A percentile compares a stretch with the other conserved stretches of the same genome.
Evolutionary conservation across 345 rosid species (phyloP).

Genomic region (Salix caprea): DNA sequence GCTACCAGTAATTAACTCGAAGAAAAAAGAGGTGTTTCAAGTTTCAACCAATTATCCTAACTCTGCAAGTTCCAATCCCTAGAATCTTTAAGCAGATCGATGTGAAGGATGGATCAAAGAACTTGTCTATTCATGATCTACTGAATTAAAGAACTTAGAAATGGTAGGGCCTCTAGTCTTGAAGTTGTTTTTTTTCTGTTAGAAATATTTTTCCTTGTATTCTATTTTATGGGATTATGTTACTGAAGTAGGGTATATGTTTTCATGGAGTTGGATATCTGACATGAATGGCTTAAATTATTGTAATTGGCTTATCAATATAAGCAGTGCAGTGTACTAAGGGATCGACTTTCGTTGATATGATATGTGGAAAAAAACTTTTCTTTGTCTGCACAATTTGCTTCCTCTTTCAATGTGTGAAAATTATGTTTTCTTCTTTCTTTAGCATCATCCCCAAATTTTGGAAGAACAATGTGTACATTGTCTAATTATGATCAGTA

Average conservation of each 20-base stretch:
- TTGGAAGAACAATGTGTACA: background rate
- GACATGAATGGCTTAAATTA: conserved; percentile 13
- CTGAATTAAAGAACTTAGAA: conserved; percentile 8
- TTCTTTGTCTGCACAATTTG: background rate
- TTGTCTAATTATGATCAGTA: background rate
- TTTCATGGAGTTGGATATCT: conserved; percentile 22
- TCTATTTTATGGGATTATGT: conserved; percentile 6
- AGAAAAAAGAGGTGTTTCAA: conserved; percentile 4
- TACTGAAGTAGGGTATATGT: conserved; percentile 15
- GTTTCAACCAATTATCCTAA: conserved; percentile 13
- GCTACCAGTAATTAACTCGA: background rate
- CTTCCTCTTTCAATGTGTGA: background rate
- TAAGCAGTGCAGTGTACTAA: conserved; percentile 14
- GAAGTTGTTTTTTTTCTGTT: conserved; percentile 1
- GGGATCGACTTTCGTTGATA: background rate
- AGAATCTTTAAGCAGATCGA: background rate
- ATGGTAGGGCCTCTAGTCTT: conserved; percentile 30
- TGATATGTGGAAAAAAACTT: background rate
- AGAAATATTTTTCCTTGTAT: background rate
- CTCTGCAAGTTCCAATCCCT: conserved; percentile 1
- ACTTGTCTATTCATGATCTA: conserved; percentile 1
- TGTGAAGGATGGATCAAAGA: conserved; percentile 7
- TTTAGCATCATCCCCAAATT: background rate
- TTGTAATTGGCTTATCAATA: background rate
- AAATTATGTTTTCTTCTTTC: background rate